Base-by-base conservation (phyloP, 805 yeast species). In the Wickerhamomyces subpelliculosus region DNA sequence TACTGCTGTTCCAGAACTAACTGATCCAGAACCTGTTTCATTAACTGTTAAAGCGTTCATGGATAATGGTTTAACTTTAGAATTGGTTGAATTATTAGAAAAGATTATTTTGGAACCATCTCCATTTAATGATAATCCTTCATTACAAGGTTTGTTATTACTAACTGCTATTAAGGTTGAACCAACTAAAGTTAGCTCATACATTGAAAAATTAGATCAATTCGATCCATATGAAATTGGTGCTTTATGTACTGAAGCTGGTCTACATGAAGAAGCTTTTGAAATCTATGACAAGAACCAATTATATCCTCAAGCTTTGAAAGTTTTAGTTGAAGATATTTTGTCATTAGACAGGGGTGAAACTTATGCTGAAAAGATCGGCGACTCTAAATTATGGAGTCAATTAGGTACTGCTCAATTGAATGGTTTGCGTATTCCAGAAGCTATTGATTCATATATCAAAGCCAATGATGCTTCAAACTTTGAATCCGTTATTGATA, bases 101-200 rank as follows among this genome's bases (percentile, higher is more conserved):
- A 93, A 93, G 71, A 90, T 93, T 57, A 88, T 94, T 47, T 70
- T 93, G 52, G 98, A 93, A 65, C 96, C 97, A 39, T 89, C 97
- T 52, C 94, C 97, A 49, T 93, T 93, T 70, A 87, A 79, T 52
- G 97, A 90, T 51, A 93, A 93, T 61, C 84, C 94, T 49, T 89
- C 96, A 20, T 72, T 93, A 59, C 98, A 93, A 71, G 96, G 96
- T 36, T 70, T 93, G 60, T 68, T 93, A 58, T 74, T 93, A 48
- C 74, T 93, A 58, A 93, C 99, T 47, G 97, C 98, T 27, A 85
- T 93, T 60, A 88, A 87, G 65, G 96, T 95, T 37, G 97, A 90
- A 62, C 80, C 87, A 54, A 70, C 90, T 8, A 84, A 84, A 65
- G 96, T 93, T 36, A 61, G 73, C 46, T 73, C 78, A 36, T 88